Base-by-base conservation (phyloP, 192 early-diverging fungal species). In the Coemansia furcata region DNA sequence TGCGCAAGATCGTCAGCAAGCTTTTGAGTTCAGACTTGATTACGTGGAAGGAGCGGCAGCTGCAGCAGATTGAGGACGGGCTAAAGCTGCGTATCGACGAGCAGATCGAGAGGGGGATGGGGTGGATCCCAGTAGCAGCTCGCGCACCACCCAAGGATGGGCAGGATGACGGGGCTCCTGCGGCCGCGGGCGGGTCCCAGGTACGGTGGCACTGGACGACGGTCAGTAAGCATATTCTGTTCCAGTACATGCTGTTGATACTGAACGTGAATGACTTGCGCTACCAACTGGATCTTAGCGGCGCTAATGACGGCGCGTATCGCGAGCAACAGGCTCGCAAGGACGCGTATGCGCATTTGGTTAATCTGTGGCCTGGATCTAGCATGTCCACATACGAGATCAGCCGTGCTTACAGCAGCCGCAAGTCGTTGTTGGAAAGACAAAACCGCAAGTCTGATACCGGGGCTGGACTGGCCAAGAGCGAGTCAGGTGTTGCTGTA, bases 181-280 rank as follows among this genome's bases (percentile, higher is more conserved):
- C 33, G 62, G 62, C n/a, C 19, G 39, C 11, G 14, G 66, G 80
- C 65, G 66, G 65, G 7, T 63, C 76, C 11, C 82, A 79, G 36
- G 73, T 79, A 38, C 69, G 82, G 54, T 83, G 82, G 82, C 82
- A 83, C 36, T 83, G 82, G 82, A 79, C 82, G 29, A 78, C 82
- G 44, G 60, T 83, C 36, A 83, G 76, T 71, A 83, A 83, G 49
- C 77, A 83, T 26, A 67, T 83, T 1, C 67, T 83, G 54, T 83
- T 66, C 49, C 81, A 83, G 68, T 83, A 78, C 71, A 83, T 83
- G 72, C 63, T 78, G 33, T 62, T 83, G 32, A 65, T 64, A 19
- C 73, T 83, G 29, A 72, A 75, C 46, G 68, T 78, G 33, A 78
- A 78, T 36, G 76, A 78, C 72, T 67, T 83, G 61, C 76, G 77